Evolutionary conservation across 257 asterid genomes (phyloP).

Genomic region (Echium plantagineum): DNA sequence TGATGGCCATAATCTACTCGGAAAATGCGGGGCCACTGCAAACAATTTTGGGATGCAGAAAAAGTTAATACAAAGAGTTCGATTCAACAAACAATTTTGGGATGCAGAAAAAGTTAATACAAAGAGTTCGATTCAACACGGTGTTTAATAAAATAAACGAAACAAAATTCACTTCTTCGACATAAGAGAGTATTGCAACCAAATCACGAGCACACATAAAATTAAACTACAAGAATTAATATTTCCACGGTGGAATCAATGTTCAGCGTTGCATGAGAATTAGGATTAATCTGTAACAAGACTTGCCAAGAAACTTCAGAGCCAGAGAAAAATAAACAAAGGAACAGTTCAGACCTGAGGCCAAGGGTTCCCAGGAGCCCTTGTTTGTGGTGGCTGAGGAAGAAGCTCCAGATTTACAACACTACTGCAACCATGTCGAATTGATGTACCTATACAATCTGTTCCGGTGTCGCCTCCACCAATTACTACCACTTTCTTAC

Average conservation of each 20-base stretch:
- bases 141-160: not conserved
- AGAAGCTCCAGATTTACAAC: conserved; percentile 85
- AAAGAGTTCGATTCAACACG: not conserved
- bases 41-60: conserved; percentile 1
- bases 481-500: conserved; percentile 90
- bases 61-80: not conserved
- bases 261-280: too few relatives aligned
- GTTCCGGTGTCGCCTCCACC: conserved; percentile 99
- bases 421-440: conserved; percentile 83
- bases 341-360: conserved; percentile 65
- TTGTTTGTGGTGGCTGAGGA: conserved; percentile 79
- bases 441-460: conserved; percentile 91
- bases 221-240: too few relatives aligned
- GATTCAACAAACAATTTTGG: not conserved
- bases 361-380: conserved; percentile 99
- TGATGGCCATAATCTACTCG: conserved; percentile 96
- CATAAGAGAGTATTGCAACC: too few relatives aligned
- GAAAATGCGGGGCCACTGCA: conserved; percentile 92
- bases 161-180: too few relatives aligned
- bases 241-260: too few relatives aligned
- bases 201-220: too few relatives aligned
- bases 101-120: not conserved
- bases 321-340: not conserved
- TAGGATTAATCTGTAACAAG: too few relatives aligned
- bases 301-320: not conserved